Base-by-base conservation (phyloP, 202 grass and related monocot genomes). In the Zizania palustris region DNA sequence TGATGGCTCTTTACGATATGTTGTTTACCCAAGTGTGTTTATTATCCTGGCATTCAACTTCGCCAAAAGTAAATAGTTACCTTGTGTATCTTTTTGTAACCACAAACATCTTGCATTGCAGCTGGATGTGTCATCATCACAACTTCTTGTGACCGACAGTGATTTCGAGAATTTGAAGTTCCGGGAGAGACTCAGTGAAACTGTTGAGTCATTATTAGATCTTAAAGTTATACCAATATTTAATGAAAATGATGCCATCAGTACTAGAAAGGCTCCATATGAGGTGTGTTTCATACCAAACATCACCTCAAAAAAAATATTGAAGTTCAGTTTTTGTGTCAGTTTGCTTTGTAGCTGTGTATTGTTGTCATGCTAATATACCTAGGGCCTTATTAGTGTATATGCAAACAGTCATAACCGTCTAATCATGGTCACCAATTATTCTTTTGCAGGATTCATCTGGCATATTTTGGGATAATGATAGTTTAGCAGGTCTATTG, bases 391-490 rank as follows among this genome's bases (percentile, higher is more conserved):
- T 36, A 61, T 39, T 9, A 65, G n/a, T 78, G 61, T 77, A 35
- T 83, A 28, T 10, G 11, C 9, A 77, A 64, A 61, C 7, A 63
- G 51, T n/a, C 69, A 73, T 7, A 21, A 10, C 5, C 46, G 35
- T 65, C 33, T 13, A 45, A 22, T 62, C 49, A 44, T 36, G 4
- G 48, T 77, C 28, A 68, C 39, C 43, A 54, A 76, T 55, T 62
- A 46, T 80, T 78, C 21, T 35, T 80, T 87, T 74, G 16, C 85
- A 99, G 96, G 96, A 99, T 80, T 95, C 96, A 72, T 99, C 85
- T 78, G 96, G 96, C 60, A 99, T 99, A 63, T 99, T 99, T 85
- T 99, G 96, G 96, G 96, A 99, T 63, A 99, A 99, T 88, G 96
- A 99, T 19, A 99, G 96, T 89, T 87, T 99, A 88, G 92, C 96